phyloP scores from a whole-genome alignment of 495 filamentous ascomycete genomes.

The Evernia prunastri region DNA sequence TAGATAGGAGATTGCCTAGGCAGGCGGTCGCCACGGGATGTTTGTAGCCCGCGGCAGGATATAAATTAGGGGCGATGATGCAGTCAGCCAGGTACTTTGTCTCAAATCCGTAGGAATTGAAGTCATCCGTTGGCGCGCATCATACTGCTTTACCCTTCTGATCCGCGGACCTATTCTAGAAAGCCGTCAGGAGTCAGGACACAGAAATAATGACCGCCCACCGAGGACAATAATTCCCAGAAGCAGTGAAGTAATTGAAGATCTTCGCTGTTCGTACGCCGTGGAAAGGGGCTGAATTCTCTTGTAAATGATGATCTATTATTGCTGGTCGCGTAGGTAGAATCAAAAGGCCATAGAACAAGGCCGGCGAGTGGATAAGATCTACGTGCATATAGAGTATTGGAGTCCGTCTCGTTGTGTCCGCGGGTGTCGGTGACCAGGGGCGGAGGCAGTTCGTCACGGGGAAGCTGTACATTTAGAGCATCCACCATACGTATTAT shows the following conservation, averaged over 20 bases:
- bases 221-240: neutral
- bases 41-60: neutral
- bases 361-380: neutral
- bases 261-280: neutral
- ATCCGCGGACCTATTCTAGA: neutral
- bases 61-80: neutral
- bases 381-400: neutral
- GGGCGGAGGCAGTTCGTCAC: neutral
- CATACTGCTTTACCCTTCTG: neutral
- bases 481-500: too few relatives aligned
- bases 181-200: slow-evolving; percentile 5
- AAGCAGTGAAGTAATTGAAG: neutral
- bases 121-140: slow-evolving; percentile 1
- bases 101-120: neutral
- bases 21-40: slow-evolving; percentile 3
- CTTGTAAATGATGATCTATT: neutral
- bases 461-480: neutral
- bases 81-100: neutral
- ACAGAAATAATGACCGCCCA: slow-evolving; percentile 2
- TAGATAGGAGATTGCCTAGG: slow-evolving; percentile 4
- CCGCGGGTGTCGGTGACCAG: too few relatives aligned
- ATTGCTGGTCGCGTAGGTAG: neutral
- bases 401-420: neutral
- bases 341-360: neutral
- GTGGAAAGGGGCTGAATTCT: slow-evolving; percentile 12